Evolutionary conservation across 2,329 filamentous ascomycete genomes (phyloP).

Genomic region (Zasmidium citrigriseum): DNA sequence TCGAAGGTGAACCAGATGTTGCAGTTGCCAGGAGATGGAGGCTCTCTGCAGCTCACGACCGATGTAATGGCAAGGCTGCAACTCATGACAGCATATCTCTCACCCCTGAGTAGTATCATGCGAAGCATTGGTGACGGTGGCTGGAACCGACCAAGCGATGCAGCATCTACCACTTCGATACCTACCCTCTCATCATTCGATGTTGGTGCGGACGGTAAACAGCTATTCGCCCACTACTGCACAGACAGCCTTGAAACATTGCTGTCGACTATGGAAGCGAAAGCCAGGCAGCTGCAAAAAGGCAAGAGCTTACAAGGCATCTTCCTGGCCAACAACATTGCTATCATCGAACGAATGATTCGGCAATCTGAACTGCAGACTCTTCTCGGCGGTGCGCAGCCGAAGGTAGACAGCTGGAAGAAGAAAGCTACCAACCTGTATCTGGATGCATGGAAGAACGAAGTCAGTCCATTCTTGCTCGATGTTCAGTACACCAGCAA

Average conservation of each 20-base stretch:
- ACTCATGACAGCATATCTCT: conserved; percentile 82
- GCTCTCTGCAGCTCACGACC: conserved; percentile 72
- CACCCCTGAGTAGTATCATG: conserved; percentile 85
- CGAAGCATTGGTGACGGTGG: conserved; percentile 90
- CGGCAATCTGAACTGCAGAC: conserved; percentile 74
- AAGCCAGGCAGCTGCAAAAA: conserved; percentile 71
- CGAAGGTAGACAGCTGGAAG: conserved; percentile 72
- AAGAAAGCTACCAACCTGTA: conserved; percentile 84
- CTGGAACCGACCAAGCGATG: conserved; percentile 64
- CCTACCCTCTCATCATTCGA: conserved; percentile 79
- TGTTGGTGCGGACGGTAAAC: conserved; percentile 81
- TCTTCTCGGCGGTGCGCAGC: conserved; percentile 61
- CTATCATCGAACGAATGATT: conserved; percentile 82
- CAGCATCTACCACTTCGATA: conserved; percentile 62
- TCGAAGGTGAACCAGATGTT: conserved; percentile 67
- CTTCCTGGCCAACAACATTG: conserved; percentile 85
- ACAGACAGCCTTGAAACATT: conserved; percentile 84
- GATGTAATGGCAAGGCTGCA: conserved; percentile 86
- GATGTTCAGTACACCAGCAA: conserved; percentile 92
- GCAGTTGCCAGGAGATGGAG: conserved; percentile 74
- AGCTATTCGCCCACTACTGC: conserved; percentile 88
- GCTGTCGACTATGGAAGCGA: conserved; percentile 72
- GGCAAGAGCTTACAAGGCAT: conserved; percentile 79
- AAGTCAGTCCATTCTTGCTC: conserved; percentile 77
- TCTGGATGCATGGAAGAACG: conserved; percentile 83